Conservation (phyloP, 2,329 filamentous ascomycete genomes). For the Sporothrix phasma region DNA sequence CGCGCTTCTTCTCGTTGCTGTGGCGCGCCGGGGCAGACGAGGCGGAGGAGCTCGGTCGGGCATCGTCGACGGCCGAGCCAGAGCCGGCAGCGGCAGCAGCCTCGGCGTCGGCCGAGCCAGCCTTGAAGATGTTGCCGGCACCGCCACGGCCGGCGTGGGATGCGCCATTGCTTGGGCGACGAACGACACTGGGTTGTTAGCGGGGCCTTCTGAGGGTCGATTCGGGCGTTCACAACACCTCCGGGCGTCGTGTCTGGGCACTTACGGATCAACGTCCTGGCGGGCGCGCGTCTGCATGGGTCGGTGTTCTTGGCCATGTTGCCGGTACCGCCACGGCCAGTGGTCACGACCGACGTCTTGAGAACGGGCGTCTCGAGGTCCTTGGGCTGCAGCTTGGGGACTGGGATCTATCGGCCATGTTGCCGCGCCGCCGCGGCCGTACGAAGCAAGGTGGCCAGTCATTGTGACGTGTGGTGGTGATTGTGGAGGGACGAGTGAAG, state of each 20-base stretch:
- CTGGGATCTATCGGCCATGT: conserved; percentile 50
- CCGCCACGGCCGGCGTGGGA: conserved; percentile 65
- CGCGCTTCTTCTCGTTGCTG: conserved; percentile 16
- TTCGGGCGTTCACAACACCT: no score
- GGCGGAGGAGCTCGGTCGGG: not conserved
- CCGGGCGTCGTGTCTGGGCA: conserved; percentile 16
- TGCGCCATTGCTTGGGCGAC: conserved; percentile 47
- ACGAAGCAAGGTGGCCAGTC: conserved; percentile 41
- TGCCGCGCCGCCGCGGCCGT: conserved; percentile 74
- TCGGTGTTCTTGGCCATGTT: conserved; percentile 76
- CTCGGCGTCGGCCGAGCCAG: conserved; percentile 33
- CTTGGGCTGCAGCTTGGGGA: conserved; percentile 40
- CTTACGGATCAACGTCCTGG: conserved; percentile 72
- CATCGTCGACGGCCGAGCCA: conserved; percentile 27
- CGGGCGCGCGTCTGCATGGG: conserved; percentile 62
- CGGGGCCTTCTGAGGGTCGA: no score
- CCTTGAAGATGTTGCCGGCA: conserved; percentile 58
- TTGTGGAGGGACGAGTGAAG: not conserved
- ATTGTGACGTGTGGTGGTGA: conserved; percentile 22
- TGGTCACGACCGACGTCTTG: conserved; percentile 76
- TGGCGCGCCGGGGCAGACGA: conserved; percentile 18
- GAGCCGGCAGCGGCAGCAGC: conserved; percentile 21
- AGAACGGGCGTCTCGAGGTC: conserved; percentile 76
- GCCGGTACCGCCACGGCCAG: conserved; percentile 76
- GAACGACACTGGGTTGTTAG: conserved; percentile 34